Evolutionary conservation across 1,139 yeast species (phyloP).

Genomic region (Hemisphaericaspora xylofermentans): DNA sequence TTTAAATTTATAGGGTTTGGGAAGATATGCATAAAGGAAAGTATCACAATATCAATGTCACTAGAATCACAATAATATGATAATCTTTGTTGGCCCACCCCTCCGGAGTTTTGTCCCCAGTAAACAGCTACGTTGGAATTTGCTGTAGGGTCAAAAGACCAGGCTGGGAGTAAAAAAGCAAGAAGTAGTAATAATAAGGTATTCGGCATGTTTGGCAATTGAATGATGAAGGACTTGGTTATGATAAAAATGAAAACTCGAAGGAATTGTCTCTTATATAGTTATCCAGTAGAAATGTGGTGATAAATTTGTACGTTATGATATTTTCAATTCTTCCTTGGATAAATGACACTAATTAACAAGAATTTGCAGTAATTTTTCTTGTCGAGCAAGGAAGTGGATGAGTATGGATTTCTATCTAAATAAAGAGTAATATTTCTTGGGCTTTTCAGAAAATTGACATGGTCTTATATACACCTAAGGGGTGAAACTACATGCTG

Average conservation of each 20-base stretch:
- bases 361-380: not conserved
- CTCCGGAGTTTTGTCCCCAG: slow-evolving; percentile 86
- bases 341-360: too few relatives aligned
- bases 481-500: too few relatives aligned
- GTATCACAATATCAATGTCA: slow-evolving; percentile 67
- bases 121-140: slow-evolving; percentile 71
- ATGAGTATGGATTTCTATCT: not conserved
- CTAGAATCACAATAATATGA: slow-evolving; percentile 67
- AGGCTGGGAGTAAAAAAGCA: slow-evolving; percentile 9
- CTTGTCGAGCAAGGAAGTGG: not conserved
- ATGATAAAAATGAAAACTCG: too few relatives aligned
- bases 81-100: slow-evolving; percentile 64
- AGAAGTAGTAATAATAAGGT: slow-evolving; percentile 7
- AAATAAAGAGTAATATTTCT: not conserved
- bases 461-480: not conserved
- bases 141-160: slow-evolving; percentile 44
- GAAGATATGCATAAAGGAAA: slow-evolving; percentile 69
- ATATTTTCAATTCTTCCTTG: too few relatives aligned
- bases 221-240: not conserved
- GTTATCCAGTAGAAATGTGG: too few relatives aligned
- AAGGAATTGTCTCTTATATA: not conserved
- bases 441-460: not conserved
- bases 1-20: slow-evolving; percentile 53
- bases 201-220: not conserved
- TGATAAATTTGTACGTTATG: too few relatives aligned